Evolutionary conservation across 75 land plant genomes (phyloP), one percentile per base, ranked within the genome.

Genomic region (Cryptomeria japonica): DNA sequence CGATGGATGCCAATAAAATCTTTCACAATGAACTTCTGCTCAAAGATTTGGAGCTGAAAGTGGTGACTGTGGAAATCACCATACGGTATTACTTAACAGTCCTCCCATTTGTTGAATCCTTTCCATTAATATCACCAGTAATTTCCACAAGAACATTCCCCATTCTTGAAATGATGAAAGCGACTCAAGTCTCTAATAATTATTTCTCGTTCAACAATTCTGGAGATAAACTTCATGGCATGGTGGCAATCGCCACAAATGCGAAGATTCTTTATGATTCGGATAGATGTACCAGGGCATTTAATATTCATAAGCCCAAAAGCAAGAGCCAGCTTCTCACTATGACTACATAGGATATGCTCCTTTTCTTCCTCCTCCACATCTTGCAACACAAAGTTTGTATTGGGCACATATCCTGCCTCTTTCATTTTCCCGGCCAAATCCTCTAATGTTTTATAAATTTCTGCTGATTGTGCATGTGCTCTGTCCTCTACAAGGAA

Each of bases 121-220:
- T 70, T 70, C 75, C 8, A 41, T 22, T 8, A 61, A 3, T 9
- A 85, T 85, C 70, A 85, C 68, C 86, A 85, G 37, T 55, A 76
- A 72, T 87, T 84, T 79, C 85, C 91, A 90, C 91, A 91, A 22
- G 91, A 90, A 64, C 92, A 91, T 10, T 36, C 6, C 70, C 91
- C 92, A 87, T 87, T 68, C 56, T 90, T 86, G 85, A 91, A 91
- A 75, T 87, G 76, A 84, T 91, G 91, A 7, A 90, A 78, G 34
- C 87, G 85, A 39, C 61, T 53, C 32, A 47, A 34, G 34, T 91
- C 92, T 55, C 92, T 55, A 42, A 91, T 78, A 58, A 84, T 90
- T 22, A 90, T 87, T 61, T 90, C 84, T 31, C 87, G 39, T 39
- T 47, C 77, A 34, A 32, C 89, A 75, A 84, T 36, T 58, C 36